Evolutionary conservation across 106 monocot species (phyloP), one percentile per base, ranked within the genome.

Genomic region (Ottelia alismoides): DNA sequence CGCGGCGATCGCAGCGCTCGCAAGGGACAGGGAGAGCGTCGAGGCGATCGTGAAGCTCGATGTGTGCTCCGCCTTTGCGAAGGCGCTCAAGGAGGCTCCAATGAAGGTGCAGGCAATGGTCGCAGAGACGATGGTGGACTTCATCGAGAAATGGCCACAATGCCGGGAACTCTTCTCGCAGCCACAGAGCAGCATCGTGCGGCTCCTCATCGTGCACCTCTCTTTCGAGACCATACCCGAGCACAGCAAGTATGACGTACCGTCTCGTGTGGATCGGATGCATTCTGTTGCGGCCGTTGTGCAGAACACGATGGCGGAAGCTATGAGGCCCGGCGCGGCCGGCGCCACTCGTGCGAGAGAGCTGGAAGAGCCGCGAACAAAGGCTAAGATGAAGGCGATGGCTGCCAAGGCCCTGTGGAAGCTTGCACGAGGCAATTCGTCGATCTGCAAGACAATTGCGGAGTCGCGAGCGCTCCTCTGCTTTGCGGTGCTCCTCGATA

Each of bases 391-490:
- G 69, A 87, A 81, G 56, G 78, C 77, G 16, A 82, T 73, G 74
- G 67, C 71, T 0, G 85, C 91, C 2, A 75, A 49, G 25, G 85
- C 84, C 0, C 32, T 81, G 18, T 85, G 78, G 81, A 70, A 6
- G 40, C 40, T 43, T 16, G 40, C 40, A 5, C 72, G 69, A 27
- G 81, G 78, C 26, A 92, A 92, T 28, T 18, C 71, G 2, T 81
- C 67, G 22, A 76, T 76, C 22, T 92, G 81, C 55, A 85, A 79
- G 65, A 85, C 68, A 68, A 92, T 92, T 56, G 75, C 80, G 0
- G 85, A 92, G 45, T 92, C 92, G 2, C 72, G 67, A 28, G 92
- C 85, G 0, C 69, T 92, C 3, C 76, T 92, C 28, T 92, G 92
- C 62, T 85, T 92, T 30, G 78, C 92, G 1, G 81, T 82, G 26